Evolutionary conservation across 2,329 filamentous ascomycete species (phyloP).

Genomic region (Verticillium dahliae): DNA sequence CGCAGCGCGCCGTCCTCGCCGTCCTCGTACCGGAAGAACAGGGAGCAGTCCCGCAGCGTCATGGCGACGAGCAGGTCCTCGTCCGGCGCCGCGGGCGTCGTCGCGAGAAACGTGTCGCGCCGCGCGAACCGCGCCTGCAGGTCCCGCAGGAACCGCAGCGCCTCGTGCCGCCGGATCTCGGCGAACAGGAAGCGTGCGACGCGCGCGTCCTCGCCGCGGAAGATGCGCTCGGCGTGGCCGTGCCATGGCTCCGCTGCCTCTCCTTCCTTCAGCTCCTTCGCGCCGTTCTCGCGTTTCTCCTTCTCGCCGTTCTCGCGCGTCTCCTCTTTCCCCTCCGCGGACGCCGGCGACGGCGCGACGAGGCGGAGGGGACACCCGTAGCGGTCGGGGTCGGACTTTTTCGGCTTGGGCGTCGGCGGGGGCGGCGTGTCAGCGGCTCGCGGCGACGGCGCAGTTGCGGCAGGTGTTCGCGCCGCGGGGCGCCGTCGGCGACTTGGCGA

Average conservation of each 20-base stretch:
- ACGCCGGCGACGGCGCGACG: background rate
- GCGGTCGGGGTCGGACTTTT: slow-evolving; percentile 2
- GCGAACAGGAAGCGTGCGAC: slow-evolving; percentile 19
- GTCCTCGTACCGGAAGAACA: slow-evolving; percentile 49
- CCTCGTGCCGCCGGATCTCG: slow-evolving; percentile 18
- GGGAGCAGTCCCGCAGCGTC: slow-evolving; percentile 75
- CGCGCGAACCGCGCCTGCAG: slow-evolving; percentile 10
- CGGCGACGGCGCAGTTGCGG: slow-evolving; percentile 62
- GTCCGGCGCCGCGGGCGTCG: slow-evolving; percentile 23
- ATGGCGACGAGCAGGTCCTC: slow-evolving; percentile 51
- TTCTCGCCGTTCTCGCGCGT: no score
- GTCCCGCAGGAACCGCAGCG: slow-evolving; percentile 18
- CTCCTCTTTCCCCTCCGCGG: background rate
- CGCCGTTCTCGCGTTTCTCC: no score
- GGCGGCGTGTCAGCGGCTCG: slow-evolving; percentile 28
- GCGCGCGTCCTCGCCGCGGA: background rate
- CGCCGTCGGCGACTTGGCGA: slow-evolving; percentile 67
- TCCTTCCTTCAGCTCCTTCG: no score
- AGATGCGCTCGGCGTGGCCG: slow-evolving; percentile 1
- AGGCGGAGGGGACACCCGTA: slow-evolving; percentile 11
- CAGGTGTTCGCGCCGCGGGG: slow-evolving; percentile 58
- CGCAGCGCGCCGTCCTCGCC: slow-evolving; percentile 4
- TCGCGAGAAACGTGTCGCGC: background rate
- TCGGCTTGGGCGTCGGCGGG: slow-evolving; percentile 2
- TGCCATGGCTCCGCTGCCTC: background rate